These are phyloP conservation scores for Clavispora fructus DNA, from an alignment of 805 yeast species.

Conservation along the genomic window DNA sequence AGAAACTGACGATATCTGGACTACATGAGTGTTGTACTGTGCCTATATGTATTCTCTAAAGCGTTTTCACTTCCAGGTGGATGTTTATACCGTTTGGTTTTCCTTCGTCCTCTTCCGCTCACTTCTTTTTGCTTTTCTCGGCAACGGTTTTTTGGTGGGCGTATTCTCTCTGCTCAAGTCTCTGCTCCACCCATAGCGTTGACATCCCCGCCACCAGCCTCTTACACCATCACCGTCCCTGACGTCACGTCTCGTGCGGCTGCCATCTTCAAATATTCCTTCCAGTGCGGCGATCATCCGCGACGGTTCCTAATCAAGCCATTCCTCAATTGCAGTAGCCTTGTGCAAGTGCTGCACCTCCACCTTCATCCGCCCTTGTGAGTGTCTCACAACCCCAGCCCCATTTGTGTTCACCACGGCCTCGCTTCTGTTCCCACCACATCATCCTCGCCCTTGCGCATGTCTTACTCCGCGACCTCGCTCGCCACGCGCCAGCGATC, in stretches of 20 bases:
- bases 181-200: not conserved
- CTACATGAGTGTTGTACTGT: not conserved
- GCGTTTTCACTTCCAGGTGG: not conserved
- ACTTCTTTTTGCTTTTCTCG: not conserved
- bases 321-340: no score
- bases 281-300: no score
- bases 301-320: no score
- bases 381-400: not conserved
- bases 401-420: no score
- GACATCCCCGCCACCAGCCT: no score
- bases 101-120: not conserved
- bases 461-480: not conserved
- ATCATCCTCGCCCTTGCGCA: no score
- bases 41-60: not conserved
- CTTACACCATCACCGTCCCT: not conserved
- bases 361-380: no score
- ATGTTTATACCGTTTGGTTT: not conserved
- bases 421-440: no score
- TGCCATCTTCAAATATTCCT: no score
- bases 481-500: slow-evolving; percentile 13
- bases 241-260: no score
- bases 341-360: no score
- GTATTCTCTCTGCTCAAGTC: not conserved
- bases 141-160: not conserved
- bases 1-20: not conserved